Conservation (phyloP, 1,284 basidiomycete genomes). For the Meripilus lineatus region DNA sequence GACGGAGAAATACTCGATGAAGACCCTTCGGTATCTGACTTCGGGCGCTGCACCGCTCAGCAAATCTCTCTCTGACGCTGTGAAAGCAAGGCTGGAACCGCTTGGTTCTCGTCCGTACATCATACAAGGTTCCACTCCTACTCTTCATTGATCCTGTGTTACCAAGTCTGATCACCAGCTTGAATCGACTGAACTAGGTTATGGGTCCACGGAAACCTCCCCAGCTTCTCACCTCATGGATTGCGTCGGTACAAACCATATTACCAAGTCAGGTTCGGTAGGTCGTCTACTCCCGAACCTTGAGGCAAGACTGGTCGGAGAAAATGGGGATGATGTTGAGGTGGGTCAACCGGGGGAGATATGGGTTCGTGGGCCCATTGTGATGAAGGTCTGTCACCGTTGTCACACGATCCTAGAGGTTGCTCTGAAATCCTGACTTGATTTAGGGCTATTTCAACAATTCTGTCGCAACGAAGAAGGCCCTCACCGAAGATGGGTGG, state of each 20-base stretch:
- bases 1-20: slow-evolving; percentile 68
- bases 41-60: slow-evolving; percentile 79
- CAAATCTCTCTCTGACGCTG: slow-evolving; percentile 48
- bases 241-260: slow-evolving; percentile 1
- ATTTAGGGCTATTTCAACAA: slow-evolving; percentile 14
- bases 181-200: slow-evolving; percentile 12
- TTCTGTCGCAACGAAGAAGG: slow-evolving; percentile 9
- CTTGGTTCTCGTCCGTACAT: slow-evolving; percentile 29
- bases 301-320: slow-evolving; percentile 35
- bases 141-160: neutral
- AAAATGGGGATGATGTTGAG: slow-evolving; percentile 27
- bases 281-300: slow-evolving; percentile 44
- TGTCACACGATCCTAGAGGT: neutral
- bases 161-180: neutral
- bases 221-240: slow-evolving; percentile 18
- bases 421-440: neutral
- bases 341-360: slow-evolving; percentile 13
- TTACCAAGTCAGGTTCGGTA: slow-evolving; percentile 20
- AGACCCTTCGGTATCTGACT: slow-evolving; percentile 49
- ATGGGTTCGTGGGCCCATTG: slow-evolving; percentile 13
- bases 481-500: slow-evolving; percentile 27
- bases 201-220: slow-evolving; percentile 36
- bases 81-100: slow-evolving; percentile 34
- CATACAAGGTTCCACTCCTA: slow-evolving; percentile 37
- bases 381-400: slow-evolving; percentile 13